Evolutionary conservation across 345 rosid species (phyloP), one percentile per base, ranked within the genome.

Genomic region (Euphorbia pulcherrima): DNA sequence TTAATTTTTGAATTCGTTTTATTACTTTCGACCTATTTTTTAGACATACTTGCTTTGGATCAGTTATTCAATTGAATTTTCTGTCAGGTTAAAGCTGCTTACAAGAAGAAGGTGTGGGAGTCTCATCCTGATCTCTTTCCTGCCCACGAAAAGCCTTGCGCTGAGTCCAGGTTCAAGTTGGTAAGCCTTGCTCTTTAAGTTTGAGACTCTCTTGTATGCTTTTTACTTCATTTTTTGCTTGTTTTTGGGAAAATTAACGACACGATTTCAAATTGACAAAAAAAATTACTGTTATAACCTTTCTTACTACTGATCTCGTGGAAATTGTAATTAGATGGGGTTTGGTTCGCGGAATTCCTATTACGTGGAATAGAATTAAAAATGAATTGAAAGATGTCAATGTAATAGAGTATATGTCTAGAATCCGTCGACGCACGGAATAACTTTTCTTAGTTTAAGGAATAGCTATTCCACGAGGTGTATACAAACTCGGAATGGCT

Each of bases 71-170:
- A 30, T 59, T 27, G 53, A 23, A 6, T 50, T 62, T 37, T 11
- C 17, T 29, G 16, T 52, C 10, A 47, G 97, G 85, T 93, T 60
- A 89, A 87, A 79, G 97, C 81, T 64, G 96, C 98, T 64, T 90
- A 84, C 74, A 83, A 72, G 79, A 89, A 80, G 79, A 90, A 85
- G 80, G 96, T 87, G 67, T 89, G 92, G 92, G 90, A 90, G 48
- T 87, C 85, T 18, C 97, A 90, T 74, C 98, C 97, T 68, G 98
- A 93, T 75, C 85, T 80, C 41, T 88, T 93, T 72, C 94, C 98
- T 0, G 60, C 69, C 68, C 84, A 83, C 40, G 88, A 86, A 62
- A 93, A 89, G 79, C 75, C 60, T 12, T 48, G 29, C 46, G 98
- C 92, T 0, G 98, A 90, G 79, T 93, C 94, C 55, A 76, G 67